phyloP scores from a whole-genome alignment of 1,284 basidiomycete species.

The Cryptococcus jaspeensis region DNA sequence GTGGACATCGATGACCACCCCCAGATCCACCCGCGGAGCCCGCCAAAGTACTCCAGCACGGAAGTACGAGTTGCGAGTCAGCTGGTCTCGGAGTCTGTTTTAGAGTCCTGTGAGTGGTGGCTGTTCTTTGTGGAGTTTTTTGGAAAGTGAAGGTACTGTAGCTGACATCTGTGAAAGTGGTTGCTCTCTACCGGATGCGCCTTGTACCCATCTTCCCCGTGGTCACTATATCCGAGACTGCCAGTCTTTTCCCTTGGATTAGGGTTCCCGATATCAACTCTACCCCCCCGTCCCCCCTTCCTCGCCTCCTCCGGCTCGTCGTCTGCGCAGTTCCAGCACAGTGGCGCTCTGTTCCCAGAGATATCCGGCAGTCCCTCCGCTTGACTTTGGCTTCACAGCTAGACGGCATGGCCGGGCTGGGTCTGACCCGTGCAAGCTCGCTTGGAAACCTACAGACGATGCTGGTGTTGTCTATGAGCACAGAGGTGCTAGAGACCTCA shows the following conservation, averaged over 20 bases:
- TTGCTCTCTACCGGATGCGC: conserved; percentile 2
- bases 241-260: conserved; percentile 5
- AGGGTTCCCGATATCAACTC: conserved; percentile 1
- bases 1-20: background rate
- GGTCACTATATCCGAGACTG: conserved; percentile 2
- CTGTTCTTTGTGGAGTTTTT: too few relatives aligned
- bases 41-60: background rate
- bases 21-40: background rate
- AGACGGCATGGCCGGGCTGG: background rate
- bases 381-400: conserved; percentile 34
- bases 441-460: background rate
- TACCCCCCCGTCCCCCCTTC: background rate
- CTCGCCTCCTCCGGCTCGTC: background rate
- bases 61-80: conserved; percentile 4
- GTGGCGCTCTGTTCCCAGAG: background rate
- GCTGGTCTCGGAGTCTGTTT: conserved; percentile 1
- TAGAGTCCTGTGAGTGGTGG: conserved; percentile 4
- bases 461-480: background rate
- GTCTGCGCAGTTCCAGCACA: background rate
- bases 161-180: too few relatives aligned
- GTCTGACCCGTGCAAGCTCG: background rate
- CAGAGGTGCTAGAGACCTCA: background rate
- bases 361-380: conserved; percentile 56
- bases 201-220: conserved; percentile 1
- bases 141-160: too few relatives aligned